Percentiles rank a stretch among this genome's conserved stretches.
These are phyloP conservation scores for Dysphania ambrosioides DNA, from an alignment of 148 eudicot genomes.

Conservation along the genomic window DNA sequence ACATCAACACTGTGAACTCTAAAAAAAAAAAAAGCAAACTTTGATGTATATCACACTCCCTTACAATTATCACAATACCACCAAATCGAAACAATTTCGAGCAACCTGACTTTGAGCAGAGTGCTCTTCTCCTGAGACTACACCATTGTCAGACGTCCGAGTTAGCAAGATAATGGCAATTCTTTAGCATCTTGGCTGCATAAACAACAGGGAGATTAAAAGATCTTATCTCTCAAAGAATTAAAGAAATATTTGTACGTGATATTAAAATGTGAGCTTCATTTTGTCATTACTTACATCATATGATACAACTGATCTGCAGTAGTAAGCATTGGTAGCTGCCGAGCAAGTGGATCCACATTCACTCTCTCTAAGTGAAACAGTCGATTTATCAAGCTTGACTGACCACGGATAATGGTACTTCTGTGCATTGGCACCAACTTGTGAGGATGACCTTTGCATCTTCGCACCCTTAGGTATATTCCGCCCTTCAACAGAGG, in stretches of 20 bases:
- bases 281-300: constrained; percentile 41
- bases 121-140: constrained; percentile 1
- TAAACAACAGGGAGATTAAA: background rate
- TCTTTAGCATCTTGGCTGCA: constrained; percentile 31
- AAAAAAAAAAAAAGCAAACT: background rate
- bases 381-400: constrained; percentile 65
- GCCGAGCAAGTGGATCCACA: constrained; percentile 81
- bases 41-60: background rate
- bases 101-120: background rate
- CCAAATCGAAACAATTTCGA: background rate
- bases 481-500: constrained; percentile 75
- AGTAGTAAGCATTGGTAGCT: constrained; percentile 53
- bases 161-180: background rate
- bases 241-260: background rate
- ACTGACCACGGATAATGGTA: constrained; percentile 67
- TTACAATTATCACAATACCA: background rate
- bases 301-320: constrained; percentile 77
- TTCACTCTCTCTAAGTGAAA: constrained; percentile 78
- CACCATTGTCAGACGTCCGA: background rate
- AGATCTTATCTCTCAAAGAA: background rate
- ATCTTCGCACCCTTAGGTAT: constrained; percentile 75
- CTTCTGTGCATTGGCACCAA: constrained; percentile 58
- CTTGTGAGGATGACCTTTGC: constrained; percentile 91
- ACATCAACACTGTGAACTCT: background rate
- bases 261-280: background rate